These are phyloP conservation scores for Camillea tinctor DNA, from an alignment of 2,329 filamentous ascomycete species.

Conservation along the genomic window DNA sequence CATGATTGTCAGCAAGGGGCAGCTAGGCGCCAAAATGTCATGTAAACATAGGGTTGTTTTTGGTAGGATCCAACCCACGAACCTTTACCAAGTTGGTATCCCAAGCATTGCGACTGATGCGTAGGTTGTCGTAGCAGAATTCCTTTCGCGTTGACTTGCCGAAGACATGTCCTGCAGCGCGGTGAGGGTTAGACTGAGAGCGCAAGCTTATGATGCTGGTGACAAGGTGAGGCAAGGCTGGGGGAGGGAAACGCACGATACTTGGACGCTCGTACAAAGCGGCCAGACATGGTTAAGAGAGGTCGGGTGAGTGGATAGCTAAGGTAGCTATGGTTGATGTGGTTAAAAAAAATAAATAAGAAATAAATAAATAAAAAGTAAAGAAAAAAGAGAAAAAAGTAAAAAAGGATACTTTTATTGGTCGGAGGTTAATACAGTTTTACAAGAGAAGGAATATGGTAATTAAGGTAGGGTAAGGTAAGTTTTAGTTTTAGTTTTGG, in stretches of 20 bases:
- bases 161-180: slow-evolving; percentile 84
- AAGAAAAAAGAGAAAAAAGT: not conserved
- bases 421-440: slow-evolving; percentile 1
- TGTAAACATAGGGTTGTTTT: not conserved
- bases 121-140: slow-evolving; percentile 97
- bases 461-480: not conserved
- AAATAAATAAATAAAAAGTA: not conserved
- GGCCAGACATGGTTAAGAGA: slow-evolving; percentile 52
- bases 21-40: slow-evolving; percentile 2
- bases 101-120: slow-evolving; percentile 98
- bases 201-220: slow-evolving; percentile 10
- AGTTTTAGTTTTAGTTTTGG: too few relatives aligned
- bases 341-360: not conserved
- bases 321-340: slow-evolving; percentile 6
- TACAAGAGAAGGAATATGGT: not conserved
- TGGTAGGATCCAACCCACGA: slow-evolving; percentile 7
- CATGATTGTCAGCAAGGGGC: slow-evolving; percentile 15
- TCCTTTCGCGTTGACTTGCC: slow-evolving; percentile 95
- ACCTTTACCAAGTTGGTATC: slow-evolving; percentile 98
- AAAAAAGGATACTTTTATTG: slow-evolving; percentile 1
- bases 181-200: slow-evolving; percentile 30
- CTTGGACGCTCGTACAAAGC: slow-evolving; percentile 68
- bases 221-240: slow-evolving; percentile 6
- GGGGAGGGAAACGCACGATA: slow-evolving; percentile 54
- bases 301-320: slow-evolving; percentile 1